Evolutionary conservation across 2,329 filamentous ascomycete genomes (phyloP), one percentile per base, ranked within the genome.

Genomic region (Ascochyta lentis): DNA sequence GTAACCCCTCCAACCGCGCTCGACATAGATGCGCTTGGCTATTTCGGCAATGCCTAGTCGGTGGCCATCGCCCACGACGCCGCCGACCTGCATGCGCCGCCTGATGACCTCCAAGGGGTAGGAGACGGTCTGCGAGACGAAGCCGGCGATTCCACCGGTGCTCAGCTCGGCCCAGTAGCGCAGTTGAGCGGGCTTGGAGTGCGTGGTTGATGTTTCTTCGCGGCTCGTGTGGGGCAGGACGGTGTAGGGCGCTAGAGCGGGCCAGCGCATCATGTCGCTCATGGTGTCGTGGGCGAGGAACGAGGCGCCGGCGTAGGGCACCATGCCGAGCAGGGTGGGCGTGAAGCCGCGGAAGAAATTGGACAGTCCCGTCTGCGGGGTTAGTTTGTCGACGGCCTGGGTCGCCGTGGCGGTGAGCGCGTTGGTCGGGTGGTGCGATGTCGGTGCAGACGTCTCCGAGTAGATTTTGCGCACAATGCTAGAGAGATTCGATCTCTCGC

Each of bases 331-430:
- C 5, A 99, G 77, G 0, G 95, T 98, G 0, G 94, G 91, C 0
- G 87, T 86, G 75, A 99, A 99, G 45, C 95, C 95, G 44, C 95
- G 87, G 77, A 97, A 99, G 75, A 99, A 99, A 76, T 99, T 99
- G 52, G 86, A 77, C 0, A 98, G 74, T 4, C 94, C 94, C 10
- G 83, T 83, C 24, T 81, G 82, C 0, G 90, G 88, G 0, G 84
- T 80, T 0, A 83, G 79, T 9, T 80, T 77, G 22, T 83, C 80
- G 0, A 86, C 78, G 12, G 78, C 72, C 2, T 79, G 74, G 1
- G 76, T 65, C 60, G 77, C 71, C 3, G 72, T 72, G 12, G 77
- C 69, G 1, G 78, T 75, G 5, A 80, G 70, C 2, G 79, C 72
- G n/a, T 78, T 76, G 6, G 75, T 44, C 6, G 65, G 61, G 41